Evolutionary conservation across 306 rosid species (phyloP), one percentile per base, ranked within the genome.

Genomic region (Cicer bijugum): DNA sequence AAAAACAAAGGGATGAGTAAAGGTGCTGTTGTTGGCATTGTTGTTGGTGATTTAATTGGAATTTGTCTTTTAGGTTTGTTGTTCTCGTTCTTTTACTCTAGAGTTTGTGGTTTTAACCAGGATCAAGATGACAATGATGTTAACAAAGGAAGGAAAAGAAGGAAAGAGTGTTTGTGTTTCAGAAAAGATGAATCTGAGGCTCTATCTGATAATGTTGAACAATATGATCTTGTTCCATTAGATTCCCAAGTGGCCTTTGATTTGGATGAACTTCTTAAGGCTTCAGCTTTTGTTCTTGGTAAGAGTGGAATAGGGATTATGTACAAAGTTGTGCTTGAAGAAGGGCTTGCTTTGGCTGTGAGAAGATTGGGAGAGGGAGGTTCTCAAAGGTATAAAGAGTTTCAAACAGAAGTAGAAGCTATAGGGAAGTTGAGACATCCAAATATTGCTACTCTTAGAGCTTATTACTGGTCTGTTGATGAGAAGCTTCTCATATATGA

Each of bases 351-450:
- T 55, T 80, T 94, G 75, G 99, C 99, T 19, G 99, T 94, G 80
- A 86, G 99, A 67, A 85, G 99, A 80, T 81, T 94, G 74, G 99
- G 99, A 1, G 99, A 94, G 86, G 99, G 99, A 20, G 99, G 99
- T 58, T 94, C 97, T 76, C 99, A 94, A 84, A 91, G 99, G 81
- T 88, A 87, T 66, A 94, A 91, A 79, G 99, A 94, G 74, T 94
- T 94, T 72, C 99, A 94, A 80, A 90, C 99, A 1, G 99, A 94
- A 88, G 97, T 94, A 2, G 97, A 94, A 83, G 99, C 99, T 75
- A 88, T 94, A 74, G 99, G 99, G 67, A 91, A 86, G 87, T 78
- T 94, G 63, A 89, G 91, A 80, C 96, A 94, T 86, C 97, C 95
- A 35, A 94, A 94, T 69, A 47, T 94, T 19, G 96, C 87, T 55